Evolutionary conservation across 2,329 filamentous ascomycete genomes (phyloP), one percentile per base, ranked within the genome.

Genomic region (Celoporthe dispersa): DNA sequence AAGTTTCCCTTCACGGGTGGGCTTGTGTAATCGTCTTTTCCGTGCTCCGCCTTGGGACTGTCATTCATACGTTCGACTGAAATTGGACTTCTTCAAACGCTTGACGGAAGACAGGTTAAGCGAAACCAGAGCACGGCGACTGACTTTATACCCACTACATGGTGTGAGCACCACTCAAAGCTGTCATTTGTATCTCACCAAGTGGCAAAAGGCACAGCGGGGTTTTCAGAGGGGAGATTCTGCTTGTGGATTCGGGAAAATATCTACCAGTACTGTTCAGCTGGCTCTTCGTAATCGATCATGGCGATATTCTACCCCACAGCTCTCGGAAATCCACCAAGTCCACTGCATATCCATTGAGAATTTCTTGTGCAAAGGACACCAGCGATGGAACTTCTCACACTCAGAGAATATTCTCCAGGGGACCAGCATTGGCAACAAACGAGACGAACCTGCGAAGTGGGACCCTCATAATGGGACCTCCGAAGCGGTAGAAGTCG

Each of bases 391-490:
- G 31, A 44, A 8, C 6, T 31, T 31, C 8, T 31, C 12, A 63
- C n/a, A 9, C 35, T 12, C 39, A 28, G 9, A 63, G 19, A 19
- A 63, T n/a, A 12, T 63, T 63, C 7, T n/a, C 60, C 33, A 63
- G 22, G 14, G n/a, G 60, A 3, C 60, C 37, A 25, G 37, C 37
- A 14, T n/a, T 11, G 41, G 35, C 60, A 28, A 44, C 1, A 12
- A 44, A 63, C 60, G 60, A 41, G 60, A 60, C 60, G 37, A 63
- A 63, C 14, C n/a, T 63, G 37, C 60, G 60, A 44, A 63, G 35
- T 1, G 35, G 60, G 1, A 44, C 35, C 60, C 60, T 35, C 35
- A 63, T 25, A 22, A 14, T 6, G 9, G 60, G 37, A 22, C 60
- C 60, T 22, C 60, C 22, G n/a, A 16, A 63, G 37, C 35, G 60